Evolutionary conservation across 805 yeast genomes (phyloP), one percentile per base, ranked within the genome.

Genomic region (Metschnikowia orientalis): DNA sequence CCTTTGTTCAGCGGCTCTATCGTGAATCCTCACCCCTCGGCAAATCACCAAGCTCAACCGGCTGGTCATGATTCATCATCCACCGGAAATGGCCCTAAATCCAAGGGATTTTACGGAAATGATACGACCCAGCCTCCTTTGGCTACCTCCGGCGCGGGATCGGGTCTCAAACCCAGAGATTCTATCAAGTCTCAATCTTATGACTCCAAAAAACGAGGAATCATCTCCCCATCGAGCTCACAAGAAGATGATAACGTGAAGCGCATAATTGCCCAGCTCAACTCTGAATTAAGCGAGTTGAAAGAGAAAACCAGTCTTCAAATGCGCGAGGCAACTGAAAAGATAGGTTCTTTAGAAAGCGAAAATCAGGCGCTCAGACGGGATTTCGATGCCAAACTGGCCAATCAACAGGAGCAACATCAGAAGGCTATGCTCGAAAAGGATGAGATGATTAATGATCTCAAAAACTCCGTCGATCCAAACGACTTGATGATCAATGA

Each of bases 271-370:
- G 37, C 43, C 8, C 63, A 61, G 34, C 51, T 65, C 32, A 60
- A 58, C 14, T 39, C 42, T 13, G 67, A 66, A 32, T 47, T 66
- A 32, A 49, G 41, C 19, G 52, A 53, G 15, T 54, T 65, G 40
- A 59, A 51, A 33, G 35, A 49, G 3, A 41, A 60, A 2, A 50
- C 70, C 15, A 67, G 65, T 36, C 55, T 56, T 4, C 79, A 77
- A 42, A 79, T 81, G 41, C 65, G 61, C 30, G 59, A 64, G 30
- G 89, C 88, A 0, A 72, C 77, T 43, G 67, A 67, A 12, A 71
- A 70, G 36, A 77, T 81, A 14, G 55, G 54, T 14, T 47, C 48
- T 13, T 58, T 82, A 21, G 84, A 79, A 38, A 18, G 36, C 9
- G 63, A 67, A 35, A 29, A 38, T 36, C 7, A 14, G n/a, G 22